Percentiles rank a stretch among this genome's conserved stretches.
phyloP scores from a whole-genome alignment of 2,329 filamentous ascomycete species.

The Cladophialophora immunda region DNA sequence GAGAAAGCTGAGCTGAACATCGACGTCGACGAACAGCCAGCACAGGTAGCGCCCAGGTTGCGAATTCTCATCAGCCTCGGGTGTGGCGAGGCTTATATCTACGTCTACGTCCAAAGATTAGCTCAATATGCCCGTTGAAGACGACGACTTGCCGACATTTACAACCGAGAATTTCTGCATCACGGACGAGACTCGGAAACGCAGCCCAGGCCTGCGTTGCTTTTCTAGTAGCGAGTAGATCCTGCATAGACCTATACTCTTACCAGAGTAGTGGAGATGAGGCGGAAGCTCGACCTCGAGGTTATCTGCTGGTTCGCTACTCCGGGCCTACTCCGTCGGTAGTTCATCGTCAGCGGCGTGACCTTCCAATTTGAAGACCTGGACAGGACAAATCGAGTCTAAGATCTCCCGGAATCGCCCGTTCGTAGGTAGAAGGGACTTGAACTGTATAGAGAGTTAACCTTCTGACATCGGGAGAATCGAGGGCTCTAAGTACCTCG shows the following conservation, averaged over 20 bases:
- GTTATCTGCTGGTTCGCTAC: conserved; percentile 7
- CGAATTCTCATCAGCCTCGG: conserved; percentile 1
- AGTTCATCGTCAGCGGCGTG: neutral
- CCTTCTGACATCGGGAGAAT: neutral
- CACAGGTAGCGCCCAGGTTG: conserved; percentile 32
- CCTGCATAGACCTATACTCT: conserved; percentile 22
- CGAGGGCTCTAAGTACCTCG: conserved; percentile 19
- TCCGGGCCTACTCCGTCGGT: neutral
- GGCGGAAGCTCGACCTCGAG: neutral
- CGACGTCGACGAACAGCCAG: conserved; percentile 35
- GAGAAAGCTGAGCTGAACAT: conserved; percentile 33
- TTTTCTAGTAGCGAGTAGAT: conserved; percentile 28
- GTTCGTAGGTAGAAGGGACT: conserved; percentile 17
- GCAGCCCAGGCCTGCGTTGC: conserved; percentile 32
- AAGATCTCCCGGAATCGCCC: conserved; percentile 22
- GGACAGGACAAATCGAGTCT: conserved; percentile 20
- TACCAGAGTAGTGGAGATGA: conserved; percentile 21
- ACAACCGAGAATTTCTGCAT: conserved; percentile 32
- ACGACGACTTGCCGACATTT: conserved; percentile 11
- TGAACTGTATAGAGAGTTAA: conserved; percentile 27
- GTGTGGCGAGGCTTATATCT: neutral
- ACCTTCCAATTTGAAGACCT: conserved; percentile 24
- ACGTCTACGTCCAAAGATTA: conserved; percentile 28
- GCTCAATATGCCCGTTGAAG: neutral
- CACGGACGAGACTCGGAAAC: conserved; percentile 28